These are phyloP conservation scores for Podospora conica DNA, from an alignment of 495 filamentous ascomycete species.

Conservation along the genomic window DNA sequence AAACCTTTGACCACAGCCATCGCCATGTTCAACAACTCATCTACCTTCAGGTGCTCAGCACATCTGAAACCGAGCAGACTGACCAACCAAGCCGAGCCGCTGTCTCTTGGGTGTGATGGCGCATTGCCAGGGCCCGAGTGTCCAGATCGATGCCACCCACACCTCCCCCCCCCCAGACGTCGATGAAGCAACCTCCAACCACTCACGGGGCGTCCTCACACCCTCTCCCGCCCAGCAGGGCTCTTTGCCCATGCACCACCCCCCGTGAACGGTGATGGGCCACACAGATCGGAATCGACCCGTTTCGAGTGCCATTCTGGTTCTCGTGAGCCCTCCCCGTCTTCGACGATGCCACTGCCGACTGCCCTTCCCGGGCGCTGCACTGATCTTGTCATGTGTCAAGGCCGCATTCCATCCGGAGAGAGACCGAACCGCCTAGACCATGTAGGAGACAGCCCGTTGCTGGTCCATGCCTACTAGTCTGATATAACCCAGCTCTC, in stretches of 20 bases:
- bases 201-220: not conserved
- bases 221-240: too few relatives aligned
- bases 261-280: not conserved
- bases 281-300: not conserved
- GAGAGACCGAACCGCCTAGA: not conserved
- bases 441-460: too few relatives aligned
- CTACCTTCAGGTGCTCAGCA: too few relatives aligned
- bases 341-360: too few relatives aligned
- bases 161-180: not conserved
- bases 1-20: too few relatives aligned
- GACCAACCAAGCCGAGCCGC: not conserved
- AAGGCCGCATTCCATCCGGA: not conserved
- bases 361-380: not conserved
- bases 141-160: not conserved
- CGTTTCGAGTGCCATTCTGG: not conserved
- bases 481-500: not conserved
- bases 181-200: not conserved
- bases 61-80: not conserved
- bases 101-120: not conserved
- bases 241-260: not conserved
- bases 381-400: not conserved
- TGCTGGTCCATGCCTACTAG: too few relatives aligned
- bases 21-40: too few relatives aligned
- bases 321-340: not conserved
- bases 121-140: not conserved